Percentiles rank a stretch among this genome's conserved stretches.
Evolutionary conservation across 495 filamentous ascomycete species (phyloP).

Genomic region (Lophium mytilinum): DNA sequence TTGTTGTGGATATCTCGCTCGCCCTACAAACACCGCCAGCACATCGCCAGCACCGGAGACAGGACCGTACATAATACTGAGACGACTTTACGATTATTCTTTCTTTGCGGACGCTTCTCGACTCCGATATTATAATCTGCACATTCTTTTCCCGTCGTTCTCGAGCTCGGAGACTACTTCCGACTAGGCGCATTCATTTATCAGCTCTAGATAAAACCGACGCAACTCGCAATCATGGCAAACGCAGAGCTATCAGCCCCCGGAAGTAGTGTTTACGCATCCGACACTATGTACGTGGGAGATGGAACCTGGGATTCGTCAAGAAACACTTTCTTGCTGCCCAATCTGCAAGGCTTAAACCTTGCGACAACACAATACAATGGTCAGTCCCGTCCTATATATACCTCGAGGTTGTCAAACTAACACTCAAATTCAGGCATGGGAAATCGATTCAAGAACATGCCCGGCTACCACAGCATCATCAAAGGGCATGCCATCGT

Average conservation of each 20-base stretch:
- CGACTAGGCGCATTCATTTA: not conserved
- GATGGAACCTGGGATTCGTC: constrained; percentile 86
- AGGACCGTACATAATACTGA: constrained; percentile 5
- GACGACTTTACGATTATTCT: constrained; percentile 19
- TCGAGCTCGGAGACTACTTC: too few relatives aligned
- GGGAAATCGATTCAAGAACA: constrained; percentile 76
- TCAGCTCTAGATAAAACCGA: not conserved
- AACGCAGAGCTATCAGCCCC: constrained; percentile 52
- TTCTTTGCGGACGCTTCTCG: not conserved
- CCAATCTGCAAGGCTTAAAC: constrained; percentile 78
- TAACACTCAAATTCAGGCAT: constrained; percentile 50
- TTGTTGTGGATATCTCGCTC: not conserved
- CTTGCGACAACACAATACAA: constrained; percentile 95
- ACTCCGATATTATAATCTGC: not conserved
- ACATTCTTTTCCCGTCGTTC: too few relatives aligned
- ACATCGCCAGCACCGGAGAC: constrained; percentile 7
- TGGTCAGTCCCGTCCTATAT: constrained; percentile 46
- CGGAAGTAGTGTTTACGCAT: constrained; percentile 75
- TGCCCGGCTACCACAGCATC: constrained; percentile 67
- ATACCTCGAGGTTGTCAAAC: not conserved
- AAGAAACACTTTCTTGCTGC: constrained; percentile 79
- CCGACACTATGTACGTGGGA: constrained; percentile 74
- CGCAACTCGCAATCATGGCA: constrained; percentile 13
- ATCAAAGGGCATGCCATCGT: constrained; percentile 80
- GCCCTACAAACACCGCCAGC: constrained; percentile 18